phyloP scores from a whole-genome alignment of 75 land plant genomes.

The Gnetum montanum region DNA sequence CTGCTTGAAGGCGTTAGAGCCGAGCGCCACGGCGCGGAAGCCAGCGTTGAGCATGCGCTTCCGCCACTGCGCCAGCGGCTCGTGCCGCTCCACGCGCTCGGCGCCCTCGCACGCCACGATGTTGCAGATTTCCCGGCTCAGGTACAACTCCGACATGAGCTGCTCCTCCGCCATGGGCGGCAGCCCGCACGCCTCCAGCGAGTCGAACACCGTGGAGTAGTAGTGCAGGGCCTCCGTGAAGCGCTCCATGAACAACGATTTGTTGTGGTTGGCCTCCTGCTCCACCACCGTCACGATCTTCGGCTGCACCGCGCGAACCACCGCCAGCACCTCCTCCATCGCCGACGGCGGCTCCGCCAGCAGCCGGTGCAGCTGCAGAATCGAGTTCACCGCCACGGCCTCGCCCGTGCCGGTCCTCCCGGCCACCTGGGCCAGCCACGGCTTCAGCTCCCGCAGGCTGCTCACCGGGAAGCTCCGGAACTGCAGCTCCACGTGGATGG shows the following conservation, averaged over 20 bases:
- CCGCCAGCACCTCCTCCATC: slow-evolving; percentile 41
- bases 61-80: slow-evolving; percentile 60
- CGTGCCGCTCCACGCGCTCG: slow-evolving; percentile 68
- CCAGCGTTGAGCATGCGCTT: slow-evolving; percentile 47
- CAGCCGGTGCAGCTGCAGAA: slow-evolving; percentile 66
- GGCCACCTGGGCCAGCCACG: slow-evolving; percentile 48
- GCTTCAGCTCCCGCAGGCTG: slow-evolving; percentile 58
- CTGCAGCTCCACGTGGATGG: slow-evolving; percentile 53
- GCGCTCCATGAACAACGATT: slow-evolving; percentile 45
- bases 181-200: slow-evolving; percentile 37
- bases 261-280: slow-evolving; percentile 77
- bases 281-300: slow-evolving; percentile 69
- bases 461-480: slow-evolving; percentile 54
- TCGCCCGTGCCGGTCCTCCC: slow-evolving; percentile 30
- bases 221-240: slow-evolving; percentile 74
- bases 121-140: slow-evolving; percentile 62
- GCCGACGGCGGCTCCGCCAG: slow-evolving; percentile 8
- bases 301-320: slow-evolving; percentile 42
- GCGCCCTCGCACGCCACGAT: slow-evolving; percentile 73
- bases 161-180: slow-evolving; percentile 15
- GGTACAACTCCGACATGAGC: slow-evolving; percentile 47
- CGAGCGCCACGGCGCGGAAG: slow-evolving; percentile 40
- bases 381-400: slow-evolving; percentile 71
- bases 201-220: slow-evolving; percentile 86
- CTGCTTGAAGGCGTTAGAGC: slow-evolving; percentile 74